Evolutionary conservation across 495 filamentous ascomycete genomes (phyloP), one percentile per base, ranked within the genome.

Genomic region (Xylaria grammica): DNA sequence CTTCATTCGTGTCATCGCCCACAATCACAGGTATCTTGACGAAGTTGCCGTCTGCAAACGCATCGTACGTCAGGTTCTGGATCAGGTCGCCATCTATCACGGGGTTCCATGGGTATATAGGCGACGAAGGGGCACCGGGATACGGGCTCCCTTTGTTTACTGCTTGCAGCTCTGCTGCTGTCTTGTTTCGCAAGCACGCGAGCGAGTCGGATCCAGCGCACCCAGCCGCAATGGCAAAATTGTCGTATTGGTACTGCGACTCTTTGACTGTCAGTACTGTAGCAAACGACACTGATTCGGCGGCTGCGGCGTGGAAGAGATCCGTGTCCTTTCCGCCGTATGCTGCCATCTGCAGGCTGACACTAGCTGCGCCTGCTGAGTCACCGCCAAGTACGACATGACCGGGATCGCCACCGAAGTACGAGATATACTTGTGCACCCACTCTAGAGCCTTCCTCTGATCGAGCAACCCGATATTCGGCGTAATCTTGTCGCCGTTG

Each of bases 1-100:
- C 90, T 74, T 90, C 90, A 71, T 94, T 87, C 36, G 89, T 89
- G 69, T 83, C 85, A 63, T 90, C 87, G 60, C 90, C 90, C 64
- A 85, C 87, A 27, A 94, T 89, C 11, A 85, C 81, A 3, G 91
- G 90, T 7, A 92, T 82, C 64, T 84, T 86, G 74, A 89, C 77
- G 75, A 90, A 92, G 27, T 79, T 77, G 5, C 87, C 88, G 34
- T 81, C 51, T 2, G 77, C 74, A 67, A 87, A 89, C 36, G 86
- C 76, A 15, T 71, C 75, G 67, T 88, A 89, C 0, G 89, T 89
- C 59, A 85, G 80, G 59, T 89, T 83, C 20, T 69, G 76, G 40
- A 89, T 75, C 44, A 92, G 78, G 65, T 86, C 82, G 49, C 77
- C 69, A 60, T 91, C 89, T 15, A 90, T 69, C 8, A 81, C 80